Evolutionary conservation across 2,329 filamentous ascomycete species (phyloP).

Genomic region (Coniella vitis): DNA sequence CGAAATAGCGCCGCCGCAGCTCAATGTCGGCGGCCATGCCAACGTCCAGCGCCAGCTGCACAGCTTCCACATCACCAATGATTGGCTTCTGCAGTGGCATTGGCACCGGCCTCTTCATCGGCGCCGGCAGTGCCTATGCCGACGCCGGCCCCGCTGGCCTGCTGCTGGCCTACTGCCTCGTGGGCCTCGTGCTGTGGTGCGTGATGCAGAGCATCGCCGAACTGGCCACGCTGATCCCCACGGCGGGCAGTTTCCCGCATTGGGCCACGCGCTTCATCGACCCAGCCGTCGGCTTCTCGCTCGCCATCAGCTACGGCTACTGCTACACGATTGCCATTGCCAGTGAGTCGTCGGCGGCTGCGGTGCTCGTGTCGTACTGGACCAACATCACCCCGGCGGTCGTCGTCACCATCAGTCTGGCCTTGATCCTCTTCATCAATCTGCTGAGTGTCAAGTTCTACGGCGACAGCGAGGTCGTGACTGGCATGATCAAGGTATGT

Average conservation of each 20-base stretch:
- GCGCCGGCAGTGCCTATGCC: constrained; percentile 14
- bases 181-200: constrained; percentile 13
- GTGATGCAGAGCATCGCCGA: constrained; percentile 18
- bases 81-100: constrained; percentile 18
- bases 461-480: constrained; percentile 11
- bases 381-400: constrained; percentile 14
- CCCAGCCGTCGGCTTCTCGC: constrained; percentile 16
- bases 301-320: constrained; percentile 17
- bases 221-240: constrained; percentile 17
- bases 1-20: constrained; percentile 7
- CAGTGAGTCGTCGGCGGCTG: constrained; percentile 16
- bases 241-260: constrained; percentile 18
- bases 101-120: constrained; percentile 18
- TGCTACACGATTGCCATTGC: constrained; percentile 18
- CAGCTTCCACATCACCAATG: constrained; percentile 16
- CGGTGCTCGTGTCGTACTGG: constrained; percentile 18
- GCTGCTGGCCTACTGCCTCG: constrained; percentile 15
- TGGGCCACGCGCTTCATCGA: constrained; percentile 18
- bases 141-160: constrained; percentile 17
- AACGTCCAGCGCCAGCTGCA: constrained; percentile 15
- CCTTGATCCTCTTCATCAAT: constrained; percentile 11
- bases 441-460: constrained; percentile 16
- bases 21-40: constrained; percentile 15
- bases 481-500: constrained; percentile 12
- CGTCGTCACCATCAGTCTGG: constrained; percentile 15